Percentiles rank a stretch among this genome's conserved stretches.
These are phyloP conservation scores for Boletus rufocinnamomeus DNA, from an alignment of 768 basidiomycete species.

Conservation along the genomic window DNA sequence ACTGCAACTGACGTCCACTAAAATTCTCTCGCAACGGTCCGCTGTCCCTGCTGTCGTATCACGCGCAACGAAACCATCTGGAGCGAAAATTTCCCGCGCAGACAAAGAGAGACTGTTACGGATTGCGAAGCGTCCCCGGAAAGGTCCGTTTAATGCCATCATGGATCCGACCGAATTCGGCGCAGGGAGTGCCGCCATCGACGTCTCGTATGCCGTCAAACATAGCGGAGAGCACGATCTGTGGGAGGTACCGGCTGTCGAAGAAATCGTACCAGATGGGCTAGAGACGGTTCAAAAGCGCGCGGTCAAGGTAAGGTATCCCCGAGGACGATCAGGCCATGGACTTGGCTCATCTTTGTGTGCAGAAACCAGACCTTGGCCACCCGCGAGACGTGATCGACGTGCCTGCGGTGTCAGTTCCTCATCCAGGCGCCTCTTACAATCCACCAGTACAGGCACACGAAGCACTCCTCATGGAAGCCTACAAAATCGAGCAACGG, in stretches of 20 bases:
- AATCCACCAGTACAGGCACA: slow-evolving; percentile 81
- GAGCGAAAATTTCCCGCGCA: slow-evolving; percentile 50
- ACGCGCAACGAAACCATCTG: slow-evolving; percentile 36
- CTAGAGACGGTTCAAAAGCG: slow-evolving; percentile 39
- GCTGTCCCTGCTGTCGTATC: slow-evolving; percentile 84
- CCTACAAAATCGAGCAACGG: slow-evolving; percentile 65
- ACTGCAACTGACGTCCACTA: slow-evolving; percentile 61
- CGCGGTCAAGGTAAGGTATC: slow-evolving; percentile 52
- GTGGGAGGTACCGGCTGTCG: slow-evolving; percentile 46
- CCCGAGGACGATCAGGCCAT: neutral
- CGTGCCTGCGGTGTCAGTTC: slow-evolving; percentile 64
- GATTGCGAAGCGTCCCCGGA: slow-evolving; percentile 71
- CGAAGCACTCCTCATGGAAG: slow-evolving; percentile 65
- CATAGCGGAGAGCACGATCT: slow-evolving; percentile 67
- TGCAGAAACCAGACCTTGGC: slow-evolving; percentile 49
- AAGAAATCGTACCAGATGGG: slow-evolving; percentile 45
- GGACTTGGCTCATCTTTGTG: neutral
- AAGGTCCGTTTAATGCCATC: slow-evolving; percentile 71
- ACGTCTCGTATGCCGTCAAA: slow-evolving; percentile 68
- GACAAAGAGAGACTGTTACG: slow-evolving; percentile 77
- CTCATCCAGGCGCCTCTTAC: slow-evolving; percentile 86
- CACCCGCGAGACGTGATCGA: slow-evolving; percentile 56
- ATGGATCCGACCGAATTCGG: slow-evolving; percentile 69
- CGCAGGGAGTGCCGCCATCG: slow-evolving; percentile 63
- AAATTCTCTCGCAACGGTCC: slow-evolving; percentile 83